Percentiles rank a stretch among this genome's conserved stretches.
These are phyloP conservation scores for Penicillium waksmanii DNA, from an alignment of 495 filamentous ascomycete species.

Conservation along the genomic window DNA sequence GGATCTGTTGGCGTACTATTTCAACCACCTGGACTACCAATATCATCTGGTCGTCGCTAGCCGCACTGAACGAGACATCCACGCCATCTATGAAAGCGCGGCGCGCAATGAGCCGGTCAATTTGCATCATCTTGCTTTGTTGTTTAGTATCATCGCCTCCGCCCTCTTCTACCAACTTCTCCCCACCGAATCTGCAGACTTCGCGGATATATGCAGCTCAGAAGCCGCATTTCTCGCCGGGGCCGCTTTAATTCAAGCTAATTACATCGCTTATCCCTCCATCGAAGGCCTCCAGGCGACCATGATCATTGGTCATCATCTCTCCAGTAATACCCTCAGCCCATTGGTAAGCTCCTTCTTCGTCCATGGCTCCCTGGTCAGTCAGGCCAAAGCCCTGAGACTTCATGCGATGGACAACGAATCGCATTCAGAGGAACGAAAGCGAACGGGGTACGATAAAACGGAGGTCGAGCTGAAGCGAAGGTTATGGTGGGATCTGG, in stretches of 20 bases:
- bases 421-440: conserved; percentile 16
- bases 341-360: conserved; percentile 39
- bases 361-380: conserved; percentile 35
- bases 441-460: conserved; percentile 19
- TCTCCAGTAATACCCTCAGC: conserved; percentile 31
- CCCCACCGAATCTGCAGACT: conserved; percentile 26
- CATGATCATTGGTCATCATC: conserved; percentile 42
- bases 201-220: conserved; percentile 32
- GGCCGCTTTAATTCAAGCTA: conserved; percentile 40
- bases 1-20: conserved; percentile 41
- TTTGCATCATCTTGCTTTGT: conserved; percentile 35
- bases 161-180: conserved; percentile 39
- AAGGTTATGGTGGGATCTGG: conserved; percentile 53
- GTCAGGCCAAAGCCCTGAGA: conserved; percentile 45
- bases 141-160: conserved; percentile 45
- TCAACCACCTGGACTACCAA: conserved; percentile 39
- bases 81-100: conserved; percentile 35
- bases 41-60: conserved; percentile 42
- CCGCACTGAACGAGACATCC: conserved; percentile 33
- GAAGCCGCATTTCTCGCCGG: conserved; percentile 38
- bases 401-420: conserved; percentile 48
- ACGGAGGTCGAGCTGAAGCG: conserved; percentile 42
- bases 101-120: conserved; percentile 19
- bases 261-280: conserved; percentile 39
- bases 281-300: conserved; percentile 51